Evolutionary conservation across 192 early-diverging fungal species (phyloP).

Genomic region (Paraglomus brasilianum): DNA sequence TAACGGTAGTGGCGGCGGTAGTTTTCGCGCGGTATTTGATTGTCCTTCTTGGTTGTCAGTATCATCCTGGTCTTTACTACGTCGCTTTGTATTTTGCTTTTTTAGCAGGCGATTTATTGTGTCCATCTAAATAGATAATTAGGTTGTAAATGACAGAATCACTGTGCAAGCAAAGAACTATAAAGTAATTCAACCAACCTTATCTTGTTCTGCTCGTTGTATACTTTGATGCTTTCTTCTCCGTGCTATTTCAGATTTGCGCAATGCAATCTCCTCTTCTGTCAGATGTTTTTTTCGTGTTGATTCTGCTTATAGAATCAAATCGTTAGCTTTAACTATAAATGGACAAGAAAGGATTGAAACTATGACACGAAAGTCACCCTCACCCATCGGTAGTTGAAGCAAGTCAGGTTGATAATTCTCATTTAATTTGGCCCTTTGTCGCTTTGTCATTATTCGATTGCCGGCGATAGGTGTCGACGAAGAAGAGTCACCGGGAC

Average conservation of each 20-base stretch:
- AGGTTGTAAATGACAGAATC: not conserved
- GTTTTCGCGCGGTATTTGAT: not conserved
- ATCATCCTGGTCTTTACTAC: conserved; percentile 57
- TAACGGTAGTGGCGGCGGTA: not conserved
- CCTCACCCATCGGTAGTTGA: conserved; percentile 64
- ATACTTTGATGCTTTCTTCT: conserved; percentile 76
- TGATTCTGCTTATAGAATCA: conserved; percentile 41
- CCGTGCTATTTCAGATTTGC: conserved; percentile 71
- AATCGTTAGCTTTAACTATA: not conserved
- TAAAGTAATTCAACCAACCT: conserved; percentile 39
- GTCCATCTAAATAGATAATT: conserved; percentile 51
- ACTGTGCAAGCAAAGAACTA: not conserved
- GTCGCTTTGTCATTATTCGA: conserved; percentile 66
- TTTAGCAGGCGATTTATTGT: conserved; percentile 80
- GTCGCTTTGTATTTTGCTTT: conserved; percentile 74
- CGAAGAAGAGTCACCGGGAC: conserved; percentile 38
- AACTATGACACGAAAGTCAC: too few species aligned
- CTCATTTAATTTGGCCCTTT: conserved; percentile 63
- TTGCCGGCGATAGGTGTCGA: conserved; percentile 32
- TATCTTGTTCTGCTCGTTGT: conserved; percentile 74
- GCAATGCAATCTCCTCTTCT: conserved; percentile 67
- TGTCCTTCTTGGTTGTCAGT: conserved; percentile 41
- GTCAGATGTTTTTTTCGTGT: conserved; percentile 63
- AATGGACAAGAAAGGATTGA: not conserved
- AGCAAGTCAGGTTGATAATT: conserved; percentile 61